Base-by-base conservation (phyloP, 139 green algal species). In the Marvania coccoides region DNA sequence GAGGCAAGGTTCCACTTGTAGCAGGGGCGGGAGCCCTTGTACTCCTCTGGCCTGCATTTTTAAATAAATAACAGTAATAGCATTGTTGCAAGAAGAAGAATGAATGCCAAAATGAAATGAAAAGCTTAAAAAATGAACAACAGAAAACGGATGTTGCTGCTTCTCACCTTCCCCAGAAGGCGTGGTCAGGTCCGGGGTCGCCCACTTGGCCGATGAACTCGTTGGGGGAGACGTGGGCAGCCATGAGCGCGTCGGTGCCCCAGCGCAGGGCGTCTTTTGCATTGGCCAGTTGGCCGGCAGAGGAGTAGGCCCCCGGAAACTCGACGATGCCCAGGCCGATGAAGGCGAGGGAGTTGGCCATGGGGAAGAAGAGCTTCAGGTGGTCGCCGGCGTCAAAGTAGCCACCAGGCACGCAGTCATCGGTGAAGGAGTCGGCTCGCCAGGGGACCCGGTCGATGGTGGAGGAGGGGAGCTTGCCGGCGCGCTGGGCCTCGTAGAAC, bases 351-450 rank as follows among this genome's bases (percentile, higher is more conserved):
- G 82, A 78, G 34, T 74, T 85, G 12, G 71, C 72, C 40, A 83
- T 67, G 6, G 81, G 77, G 51, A 89, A 83, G 63, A 63, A 58
- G 42, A 77, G 54, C 70, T 87, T 89, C 53, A 88, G 42, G 48
- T 81, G 65, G 57, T 89, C 81, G 47, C 82, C 82, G 14, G 77
- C 72, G 58, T 89, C 82, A 58, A 83, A 87, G 69, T 75, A 89
- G 42, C 82, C 82, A 13, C 81, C 81, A 0, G 40, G 47, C 45
- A 85, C 53, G 0, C 26, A 33, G 51, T 88, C 81, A 2, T 55
- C 33, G 26, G 87, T 51, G 31, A 68, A 73, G 40, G 71, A 81
- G 57, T 82, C 70, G 13, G 59, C 64, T 5, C 82, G 61, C 70
- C 71, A 88, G 12, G 53, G 14, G 12, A 88, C 61, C 1, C 73